phyloP scores from a whole-genome alignment of 2,329 filamentous ascomycete species.

The Monilinia aucupariae region DNA sequence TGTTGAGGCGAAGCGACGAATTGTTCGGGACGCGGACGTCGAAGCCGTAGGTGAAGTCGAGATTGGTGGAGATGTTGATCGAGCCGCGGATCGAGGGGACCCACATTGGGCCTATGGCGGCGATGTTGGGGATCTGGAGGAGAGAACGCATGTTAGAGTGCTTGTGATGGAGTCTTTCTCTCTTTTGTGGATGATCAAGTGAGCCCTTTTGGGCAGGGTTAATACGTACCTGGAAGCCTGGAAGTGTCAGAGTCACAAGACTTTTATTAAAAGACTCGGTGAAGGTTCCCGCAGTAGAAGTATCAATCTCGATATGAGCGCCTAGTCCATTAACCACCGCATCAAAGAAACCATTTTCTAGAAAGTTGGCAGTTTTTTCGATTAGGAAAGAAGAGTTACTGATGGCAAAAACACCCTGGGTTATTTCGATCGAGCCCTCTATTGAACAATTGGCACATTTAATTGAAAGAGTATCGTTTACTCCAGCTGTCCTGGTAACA shows the following conservation, averaged over 20 bases:
- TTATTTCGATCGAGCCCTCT: neutral
- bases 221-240: conserved; percentile 1
- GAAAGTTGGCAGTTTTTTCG: conserved; percentile 1
- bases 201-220: neutral
- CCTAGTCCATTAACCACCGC: neutral
- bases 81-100: neutral
- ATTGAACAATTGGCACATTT: conserved; percentile 12
- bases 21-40: neutral
- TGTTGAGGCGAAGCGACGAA: neutral
- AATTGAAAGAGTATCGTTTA: neutral
- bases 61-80: neutral
- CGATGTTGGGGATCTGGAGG: conserved; percentile 4
- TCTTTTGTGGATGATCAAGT: too few species aligned
- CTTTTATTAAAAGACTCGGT: neutral
- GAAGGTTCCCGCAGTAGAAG: neutral
- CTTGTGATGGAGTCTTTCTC: neutral
- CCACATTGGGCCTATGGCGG: conserved; percentile 5
- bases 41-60: conserved; percentile 15
- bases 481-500: neutral
- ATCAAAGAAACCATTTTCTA: conserved; percentile 13
- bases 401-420: conserved; percentile 5
- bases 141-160: neutral
- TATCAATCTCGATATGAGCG: conserved; percentile 15
- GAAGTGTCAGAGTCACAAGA: neutral
- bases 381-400: neutral